phyloP scores from a whole-genome alignment of 768 basidiomycete genomes.

The Lactarius vividus region DNA sequence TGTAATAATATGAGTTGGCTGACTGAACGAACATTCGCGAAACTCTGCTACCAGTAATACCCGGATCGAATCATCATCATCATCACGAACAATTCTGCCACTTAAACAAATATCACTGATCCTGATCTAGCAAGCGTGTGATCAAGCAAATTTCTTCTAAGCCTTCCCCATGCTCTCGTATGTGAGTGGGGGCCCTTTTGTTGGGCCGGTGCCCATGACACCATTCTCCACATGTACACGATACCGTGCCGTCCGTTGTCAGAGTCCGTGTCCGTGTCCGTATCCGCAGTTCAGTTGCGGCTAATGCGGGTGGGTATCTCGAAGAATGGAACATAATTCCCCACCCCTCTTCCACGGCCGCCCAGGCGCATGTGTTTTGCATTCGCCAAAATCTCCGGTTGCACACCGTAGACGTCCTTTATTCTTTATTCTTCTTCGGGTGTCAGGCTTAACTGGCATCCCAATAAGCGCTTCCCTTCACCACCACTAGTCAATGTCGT shows the following conservation, averaged over 20 bases:
- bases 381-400: slow-evolving; percentile 10
- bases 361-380: not conserved
- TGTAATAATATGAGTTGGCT: not conserved
- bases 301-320: slow-evolving; percentile 1
- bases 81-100: slow-evolving; percentile 7
- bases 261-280: slow-evolving; percentile 8
- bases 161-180: slow-evolving; percentile 20
- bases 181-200: slow-evolving; percentile 8
- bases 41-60: slow-evolving; percentile 4
- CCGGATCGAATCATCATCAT: slow-evolving; percentile 15
- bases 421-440: not conserved
- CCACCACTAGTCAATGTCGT: not conserved
- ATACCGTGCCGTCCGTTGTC: not conserved
- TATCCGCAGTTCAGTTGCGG: slow-evolving; percentile 16
- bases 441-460: not conserved
- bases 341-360: not conserved
- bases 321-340: slow-evolving; percentile 8
- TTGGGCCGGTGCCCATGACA: slow-evolving; percentile 1
- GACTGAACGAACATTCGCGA: slow-evolving; percentile 12
- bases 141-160: slow-evolving; percentile 16
- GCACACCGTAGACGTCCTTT: not conserved
- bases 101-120: slow-evolving; percentile 3
- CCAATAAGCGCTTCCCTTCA: not conserved
- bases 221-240: not conserved
- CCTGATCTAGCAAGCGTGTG: slow-evolving; percentile 6